Evolutionary conservation across 1,139 yeast genomes (phyloP).

Genomic region (Debaryomycetaceae sp.): DNA sequence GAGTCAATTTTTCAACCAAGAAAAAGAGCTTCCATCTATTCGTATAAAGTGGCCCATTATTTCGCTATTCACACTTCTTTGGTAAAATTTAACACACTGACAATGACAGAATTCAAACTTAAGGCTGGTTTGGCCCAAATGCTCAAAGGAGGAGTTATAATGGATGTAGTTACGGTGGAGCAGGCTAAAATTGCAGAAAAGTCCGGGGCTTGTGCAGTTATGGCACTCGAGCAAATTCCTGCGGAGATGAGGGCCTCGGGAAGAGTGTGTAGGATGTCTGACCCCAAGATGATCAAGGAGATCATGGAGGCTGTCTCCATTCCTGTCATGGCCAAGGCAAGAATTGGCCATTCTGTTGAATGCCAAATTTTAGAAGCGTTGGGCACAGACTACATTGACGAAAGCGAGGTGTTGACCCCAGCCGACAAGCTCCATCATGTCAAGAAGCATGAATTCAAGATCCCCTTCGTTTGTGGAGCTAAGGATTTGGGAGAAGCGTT

Average conservation of each 20-base stretch:
- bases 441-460: conserved; percentile 56
- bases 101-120: conserved; percentile 52
- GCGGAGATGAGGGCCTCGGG: conserved; percentile 85
- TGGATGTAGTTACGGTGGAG: conserved; percentile 53
- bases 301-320: conserved; percentile 72
- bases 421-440: conserved; percentile 74
- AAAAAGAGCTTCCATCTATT: too few relatives aligned
- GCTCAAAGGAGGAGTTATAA: conserved; percentile 67
- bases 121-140: conserved; percentile 85
- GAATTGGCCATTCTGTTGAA: conserved; percentile 84
- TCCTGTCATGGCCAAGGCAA: conserved; percentile 85
- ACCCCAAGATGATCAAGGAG: conserved; percentile 74
- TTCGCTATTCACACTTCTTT: too few relatives aligned
- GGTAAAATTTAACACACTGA: neutral
- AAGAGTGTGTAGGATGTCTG: conserved; percentile 85
- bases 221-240: conserved; percentile 86
- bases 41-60: too few relatives aligned
- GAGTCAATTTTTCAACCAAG: neutral
- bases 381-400: conserved; percentile 79
- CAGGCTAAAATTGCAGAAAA: conserved; percentile 65
- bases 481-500: conserved; percentile 82
- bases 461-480: conserved; percentile 87
- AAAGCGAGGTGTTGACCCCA: conserved; percentile 79
- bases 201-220: conserved; percentile 89
- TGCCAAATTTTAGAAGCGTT: conserved; percentile 76